phyloP scores from a whole-genome alignment of 139 green algal genomes.

The Chlamydomonas eustigma region DNA sequence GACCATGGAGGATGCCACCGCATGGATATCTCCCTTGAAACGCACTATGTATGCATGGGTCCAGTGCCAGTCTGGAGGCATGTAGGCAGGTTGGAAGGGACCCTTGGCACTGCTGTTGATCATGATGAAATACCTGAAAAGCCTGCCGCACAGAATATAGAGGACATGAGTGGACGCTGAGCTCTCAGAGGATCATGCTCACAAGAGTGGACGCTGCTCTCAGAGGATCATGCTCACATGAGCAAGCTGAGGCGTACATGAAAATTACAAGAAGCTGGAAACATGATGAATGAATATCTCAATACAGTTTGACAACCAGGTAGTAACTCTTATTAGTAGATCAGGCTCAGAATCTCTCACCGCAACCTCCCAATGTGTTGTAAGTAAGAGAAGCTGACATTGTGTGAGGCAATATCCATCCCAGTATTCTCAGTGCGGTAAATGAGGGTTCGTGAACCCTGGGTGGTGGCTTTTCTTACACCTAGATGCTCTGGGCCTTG shows the following conservation, averaged over 20 bases:
- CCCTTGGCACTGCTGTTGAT: conserved; percentile 61
- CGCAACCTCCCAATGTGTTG: conserved; percentile 6
- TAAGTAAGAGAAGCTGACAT: conserved; percentile 56
- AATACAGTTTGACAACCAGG: too few species aligned
- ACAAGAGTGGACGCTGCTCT: too few species aligned
- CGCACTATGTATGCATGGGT: conserved; percentile 49
- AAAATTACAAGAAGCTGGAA: too few species aligned
- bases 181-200: too few species aligned
- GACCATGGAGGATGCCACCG: conserved; percentile 60
- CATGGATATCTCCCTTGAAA: conserved; percentile 28
- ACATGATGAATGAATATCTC: too few species aligned
- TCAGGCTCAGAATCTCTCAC: too few species aligned
- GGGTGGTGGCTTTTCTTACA: background rate
- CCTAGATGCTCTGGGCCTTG: background rate
- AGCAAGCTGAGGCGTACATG: too few species aligned
- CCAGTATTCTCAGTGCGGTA: conserved; percentile 62
- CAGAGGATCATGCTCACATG: too few species aligned
- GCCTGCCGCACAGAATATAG: conserved; percentile 21
- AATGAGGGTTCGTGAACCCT: conserved; percentile 35
- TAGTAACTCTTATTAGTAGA: too few species aligned
- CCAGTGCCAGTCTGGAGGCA: conserved; percentile 70
- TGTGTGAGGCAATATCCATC: conserved; percentile 78
- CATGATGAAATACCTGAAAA: conserved; percentile 63
- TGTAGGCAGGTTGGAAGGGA: conserved; percentile 51
- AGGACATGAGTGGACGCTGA: too few species aligned